These are phyloP conservation scores for Funneliformis geosporum DNA, from an alignment of 192 early-diverging fungal species.

Conservation along the genomic window DNA sequence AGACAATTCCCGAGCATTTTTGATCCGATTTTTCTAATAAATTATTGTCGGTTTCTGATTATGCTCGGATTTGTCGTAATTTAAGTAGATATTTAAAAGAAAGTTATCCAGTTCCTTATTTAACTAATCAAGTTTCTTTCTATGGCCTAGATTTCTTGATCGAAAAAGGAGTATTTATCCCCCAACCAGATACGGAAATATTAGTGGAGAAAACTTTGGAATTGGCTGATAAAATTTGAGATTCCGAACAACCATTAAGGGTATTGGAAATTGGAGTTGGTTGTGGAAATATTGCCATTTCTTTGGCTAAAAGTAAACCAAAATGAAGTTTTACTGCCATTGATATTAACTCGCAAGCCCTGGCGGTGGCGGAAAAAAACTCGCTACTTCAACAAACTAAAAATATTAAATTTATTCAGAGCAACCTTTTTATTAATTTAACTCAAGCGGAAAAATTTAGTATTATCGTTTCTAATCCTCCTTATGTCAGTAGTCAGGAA, in stretches of 20 bases:
- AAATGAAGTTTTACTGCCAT: background rate
- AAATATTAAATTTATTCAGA: constrained; percentile 3
- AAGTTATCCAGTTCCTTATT: constrained; percentile 18
- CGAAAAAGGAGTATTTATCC: constrained; percentile 15
- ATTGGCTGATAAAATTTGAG: constrained; percentile 7
- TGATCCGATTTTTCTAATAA: background rate
- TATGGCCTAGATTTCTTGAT: background rate
- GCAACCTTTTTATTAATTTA: background rate
- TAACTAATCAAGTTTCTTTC: constrained; percentile 8
- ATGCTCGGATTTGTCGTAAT: background rate
- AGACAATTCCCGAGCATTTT: no score
- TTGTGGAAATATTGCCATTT: constrained; percentile 15
- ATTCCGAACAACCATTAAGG: background rate
- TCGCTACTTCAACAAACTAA: background rate
- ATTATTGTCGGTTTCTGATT: background rate
- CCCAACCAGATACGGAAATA: constrained; percentile 15
- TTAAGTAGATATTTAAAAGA: background rate
- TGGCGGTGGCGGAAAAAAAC: background rate
- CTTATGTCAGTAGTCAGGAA: background rate
- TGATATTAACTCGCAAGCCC: background rate
- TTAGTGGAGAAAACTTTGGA: background rate
- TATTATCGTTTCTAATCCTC: constrained; percentile 1
- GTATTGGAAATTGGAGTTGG: background rate
- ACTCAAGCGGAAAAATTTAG: background rate
- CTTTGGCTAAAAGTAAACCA: background rate